A percentile compares a stretch with the other conserved stretches of the same genome.
phyloP scores from a whole-genome alignment of 352 stramenopile genomes.

The Ophiocytium majus region DNA sequence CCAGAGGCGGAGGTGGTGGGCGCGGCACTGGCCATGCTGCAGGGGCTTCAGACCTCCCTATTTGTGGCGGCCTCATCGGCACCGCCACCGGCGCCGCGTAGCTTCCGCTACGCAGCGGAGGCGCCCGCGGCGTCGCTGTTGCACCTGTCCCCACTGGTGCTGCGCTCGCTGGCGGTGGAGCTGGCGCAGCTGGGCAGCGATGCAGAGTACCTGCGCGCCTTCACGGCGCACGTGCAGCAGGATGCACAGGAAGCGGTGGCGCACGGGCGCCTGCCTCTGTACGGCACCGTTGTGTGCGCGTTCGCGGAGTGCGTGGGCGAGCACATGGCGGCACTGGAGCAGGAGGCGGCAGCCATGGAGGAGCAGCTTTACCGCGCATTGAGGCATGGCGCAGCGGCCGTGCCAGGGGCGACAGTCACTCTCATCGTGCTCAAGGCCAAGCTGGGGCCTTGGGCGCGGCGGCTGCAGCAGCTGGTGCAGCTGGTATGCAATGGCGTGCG shows the following conservation, averaged over 20 bases:
- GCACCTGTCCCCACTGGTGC: constrained; percentile 35
- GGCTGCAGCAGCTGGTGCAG: not conserved
- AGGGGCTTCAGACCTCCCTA: constrained; percentile 27
- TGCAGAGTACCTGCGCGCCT: constrained; percentile 38
- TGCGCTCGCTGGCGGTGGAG: constrained; percentile 13
- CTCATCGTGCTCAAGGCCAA: not conserved
- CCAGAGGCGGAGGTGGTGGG: constrained; percentile 37
- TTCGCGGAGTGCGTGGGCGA: not conserved
- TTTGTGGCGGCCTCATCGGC: constrained; percentile 24
- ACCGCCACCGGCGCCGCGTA: not conserved
- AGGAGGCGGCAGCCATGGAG: not conserved
- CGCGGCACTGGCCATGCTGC: constrained; percentile 38
- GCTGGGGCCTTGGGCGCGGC: not conserved
- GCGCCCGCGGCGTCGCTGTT: constrained; percentile 19
- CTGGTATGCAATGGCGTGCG: no score
- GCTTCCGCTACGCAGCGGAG: constrained; percentile 21
- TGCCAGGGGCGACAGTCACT: not conserved
- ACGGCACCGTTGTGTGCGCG: not conserved
- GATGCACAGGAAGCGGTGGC: not conserved
- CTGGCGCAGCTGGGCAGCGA: constrained; percentile 25
- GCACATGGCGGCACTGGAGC: not conserved
- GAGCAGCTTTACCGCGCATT: not conserved
- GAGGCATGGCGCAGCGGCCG: not conserved
- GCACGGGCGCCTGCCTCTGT: not conserved
- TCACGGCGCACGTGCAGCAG: not conserved